Evolutionary conservation across 805 yeast species (phyloP), one percentile per base, ranked within the genome.

Genomic region (Candida fluviatilis): DNA sequence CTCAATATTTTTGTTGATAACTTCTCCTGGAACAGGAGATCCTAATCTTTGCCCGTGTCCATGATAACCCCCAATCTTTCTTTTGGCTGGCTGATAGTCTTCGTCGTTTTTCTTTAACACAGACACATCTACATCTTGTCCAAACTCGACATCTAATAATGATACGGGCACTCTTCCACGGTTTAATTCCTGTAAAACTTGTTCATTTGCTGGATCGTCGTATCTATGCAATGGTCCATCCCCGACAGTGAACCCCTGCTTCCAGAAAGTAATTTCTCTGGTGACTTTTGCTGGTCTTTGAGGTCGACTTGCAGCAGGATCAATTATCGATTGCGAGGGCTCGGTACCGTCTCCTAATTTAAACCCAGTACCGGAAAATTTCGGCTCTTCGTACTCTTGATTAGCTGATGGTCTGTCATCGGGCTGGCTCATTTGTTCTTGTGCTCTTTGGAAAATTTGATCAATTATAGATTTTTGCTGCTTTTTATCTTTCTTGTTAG

Each of bases 181-280:
- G 54, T 86, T 84, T 61, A 93, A 73, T 48, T 90, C 93, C 46
- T 80, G 74, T 51, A 93, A 69, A 47, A 86, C 84, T 31, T 73
- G 75, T 34, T 81, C 81, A 57, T 91, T 93, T n/a, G 75, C 79
- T 4, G 96, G 96, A 58, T 93, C 98, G 53, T 91, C 96, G 58
- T 89, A 93, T 41, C 93, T 71, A 58, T 76, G 82, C 39, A 93
- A 71, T 17, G 78, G 77, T 2, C 98, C 98, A 35, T 90, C 96
- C 23, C 93, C 98, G 18, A 93, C 89, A 45, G 88, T 87, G 63
- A 93, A 93, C 1, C 99, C 99, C 53, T 93, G 91, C 49, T 80
- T 83, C 99, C 99, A 93, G 58, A 93, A 91, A 0, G 95, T 87
- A 45, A 93, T 83, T 31, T 84, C 84, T 54, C 98, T 75, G 13